These are phyloP conservation scores for Hypoxylon lienhwacheense DNA, from an alignment of 495 filamentous ascomycete species.

Conservation along the genomic window DNA sequence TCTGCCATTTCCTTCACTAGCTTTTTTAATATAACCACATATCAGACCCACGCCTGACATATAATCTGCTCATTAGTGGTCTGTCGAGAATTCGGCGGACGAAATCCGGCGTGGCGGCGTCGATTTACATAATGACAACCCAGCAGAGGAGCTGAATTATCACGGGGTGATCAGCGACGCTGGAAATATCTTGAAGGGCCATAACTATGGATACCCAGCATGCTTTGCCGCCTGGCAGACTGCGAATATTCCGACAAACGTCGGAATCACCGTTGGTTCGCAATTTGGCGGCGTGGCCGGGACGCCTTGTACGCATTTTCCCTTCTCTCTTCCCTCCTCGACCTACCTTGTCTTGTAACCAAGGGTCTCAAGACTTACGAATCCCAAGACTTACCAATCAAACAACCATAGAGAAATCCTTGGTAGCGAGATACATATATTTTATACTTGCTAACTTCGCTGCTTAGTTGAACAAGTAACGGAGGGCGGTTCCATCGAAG, in stretches of 20 bases:
- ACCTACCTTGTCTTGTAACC: no score
- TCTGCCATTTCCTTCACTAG: not conserved
- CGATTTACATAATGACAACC: conserved; percentile 66
- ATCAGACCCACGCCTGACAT: conserved; percentile 15
- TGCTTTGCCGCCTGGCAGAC: conserved; percentile 64
- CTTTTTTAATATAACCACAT: no score
- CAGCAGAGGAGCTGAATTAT: conserved; percentile 69
- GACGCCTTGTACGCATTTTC: conserved; percentile 36
- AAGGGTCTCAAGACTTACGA: no score
- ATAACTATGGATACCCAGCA: conserved; percentile 64
- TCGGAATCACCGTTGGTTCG: conserved; percentile 48
- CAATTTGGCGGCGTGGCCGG: conserved; percentile 48
- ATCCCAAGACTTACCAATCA: no score
- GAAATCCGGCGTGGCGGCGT: conserved; percentile 53
- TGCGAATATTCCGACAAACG: conserved; percentile 53
- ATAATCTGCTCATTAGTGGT: conserved; percentile 46
- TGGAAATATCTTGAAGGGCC: conserved; percentile 42
- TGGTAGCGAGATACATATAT: no score
- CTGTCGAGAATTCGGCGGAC: conserved; percentile 69
- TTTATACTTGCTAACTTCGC: not conserved
- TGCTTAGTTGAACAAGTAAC: conserved; percentile 29
- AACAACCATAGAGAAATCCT: no score
- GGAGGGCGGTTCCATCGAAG: conserved; percentile 2
- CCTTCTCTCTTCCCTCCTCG: no score
- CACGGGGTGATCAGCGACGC: conserved; percentile 60